A percentile compares a stretch with the other conserved stretches of the same genome.
Conservation (phyloP, 176 grass and related monocot genomes). For the Otatea glauca region DNA sequence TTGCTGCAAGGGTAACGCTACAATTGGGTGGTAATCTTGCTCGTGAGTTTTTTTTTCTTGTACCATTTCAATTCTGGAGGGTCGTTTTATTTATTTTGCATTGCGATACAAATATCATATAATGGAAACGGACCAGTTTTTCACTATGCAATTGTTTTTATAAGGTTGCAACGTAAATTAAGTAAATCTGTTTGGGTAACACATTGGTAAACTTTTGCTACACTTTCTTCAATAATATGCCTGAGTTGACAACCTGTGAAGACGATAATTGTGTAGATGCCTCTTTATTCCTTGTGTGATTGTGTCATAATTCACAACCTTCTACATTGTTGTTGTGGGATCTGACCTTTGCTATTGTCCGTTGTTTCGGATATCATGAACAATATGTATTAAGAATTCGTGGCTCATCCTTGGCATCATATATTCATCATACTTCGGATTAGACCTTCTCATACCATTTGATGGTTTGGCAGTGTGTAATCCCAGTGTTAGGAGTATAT, state of each 20-base stretch:
- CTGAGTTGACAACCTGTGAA: neutral
- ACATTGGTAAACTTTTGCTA: constrained; percentile 23
- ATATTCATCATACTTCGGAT: neutral
- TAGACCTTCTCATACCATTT: neutral
- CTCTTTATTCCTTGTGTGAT: constrained; percentile 10
- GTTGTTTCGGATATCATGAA: neutral
- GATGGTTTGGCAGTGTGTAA: constrained; percentile 12
- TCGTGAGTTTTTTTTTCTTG: neutral
- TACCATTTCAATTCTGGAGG: neutral
- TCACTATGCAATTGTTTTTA: neutral
- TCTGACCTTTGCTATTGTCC: neutral
- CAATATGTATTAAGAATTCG: neutral
- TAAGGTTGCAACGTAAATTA: neutral
- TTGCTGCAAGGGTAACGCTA: constrained; percentile 11
- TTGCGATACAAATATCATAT: neutral
- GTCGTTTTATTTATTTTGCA: constrained; percentile 1
- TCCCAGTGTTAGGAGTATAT: neutral
- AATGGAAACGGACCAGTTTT: neutral
- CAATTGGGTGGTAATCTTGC: constrained; percentile 39
- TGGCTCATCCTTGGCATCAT: neutral
- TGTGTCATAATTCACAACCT: neutral
- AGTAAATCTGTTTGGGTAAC: neutral
- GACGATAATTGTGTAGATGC: neutral
- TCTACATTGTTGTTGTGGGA: neutral
- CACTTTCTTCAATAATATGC: constrained; percentile 6